A percentile compares a stretch with the other conserved stretches of the same genome.
phyloP scores from a whole-genome alignment of 2,329 filamentous ascomycete species.

The Clonostachys sp. region DNA sequence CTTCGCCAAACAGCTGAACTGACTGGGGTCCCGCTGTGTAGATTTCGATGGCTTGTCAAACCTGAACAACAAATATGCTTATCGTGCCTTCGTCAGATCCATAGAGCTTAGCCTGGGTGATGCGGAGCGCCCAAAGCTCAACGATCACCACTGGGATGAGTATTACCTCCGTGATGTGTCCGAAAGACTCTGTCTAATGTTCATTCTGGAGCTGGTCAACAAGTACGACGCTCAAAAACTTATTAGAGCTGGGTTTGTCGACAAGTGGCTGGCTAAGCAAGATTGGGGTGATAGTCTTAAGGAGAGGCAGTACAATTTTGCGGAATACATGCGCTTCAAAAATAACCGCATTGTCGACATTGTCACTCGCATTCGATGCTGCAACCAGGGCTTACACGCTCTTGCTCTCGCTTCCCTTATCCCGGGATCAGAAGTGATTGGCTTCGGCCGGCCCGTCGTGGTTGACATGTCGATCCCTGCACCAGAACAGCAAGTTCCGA shows the following conservation, averaged over 20 bases:
- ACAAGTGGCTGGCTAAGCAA: conserved; percentile 71
- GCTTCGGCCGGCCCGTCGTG: conserved; percentile 20
- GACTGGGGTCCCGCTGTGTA: conserved; percentile 8
- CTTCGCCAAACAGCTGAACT: background rate
- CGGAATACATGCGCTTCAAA: conserved; percentile 41
- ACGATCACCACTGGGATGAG: conserved; percentile 56
- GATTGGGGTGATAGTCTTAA: conserved; percentile 57
- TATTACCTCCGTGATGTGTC: conserved; percentile 57
- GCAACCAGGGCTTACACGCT: conserved; percentile 43
- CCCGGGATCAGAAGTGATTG: conserved; percentile 15
- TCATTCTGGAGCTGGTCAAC: conserved; percentile 53
- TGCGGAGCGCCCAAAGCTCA: conserved; percentile 42
- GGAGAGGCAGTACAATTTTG: conserved; percentile 49
- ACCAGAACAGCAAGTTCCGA: conserved; percentile 9
- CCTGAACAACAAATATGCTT: conserved; percentile 45
- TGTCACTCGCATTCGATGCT: conserved; percentile 42
- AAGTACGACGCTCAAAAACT: conserved; percentile 53
- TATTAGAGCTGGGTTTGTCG: conserved; percentile 60
- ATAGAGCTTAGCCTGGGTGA: conserved; percentile 52
- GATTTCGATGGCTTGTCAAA: conserved; percentile 32
- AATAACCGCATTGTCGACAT: conserved; percentile 49
- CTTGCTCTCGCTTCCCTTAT: conserved; percentile 44
- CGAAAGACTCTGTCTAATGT: conserved; percentile 56
- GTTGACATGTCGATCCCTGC: conserved; percentile 25
- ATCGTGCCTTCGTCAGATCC: conserved; percentile 54